Evolutionary conservation across 1,139 yeast genomes (phyloP).

Genomic region (Geotrichum cucujoidarum): DNA sequence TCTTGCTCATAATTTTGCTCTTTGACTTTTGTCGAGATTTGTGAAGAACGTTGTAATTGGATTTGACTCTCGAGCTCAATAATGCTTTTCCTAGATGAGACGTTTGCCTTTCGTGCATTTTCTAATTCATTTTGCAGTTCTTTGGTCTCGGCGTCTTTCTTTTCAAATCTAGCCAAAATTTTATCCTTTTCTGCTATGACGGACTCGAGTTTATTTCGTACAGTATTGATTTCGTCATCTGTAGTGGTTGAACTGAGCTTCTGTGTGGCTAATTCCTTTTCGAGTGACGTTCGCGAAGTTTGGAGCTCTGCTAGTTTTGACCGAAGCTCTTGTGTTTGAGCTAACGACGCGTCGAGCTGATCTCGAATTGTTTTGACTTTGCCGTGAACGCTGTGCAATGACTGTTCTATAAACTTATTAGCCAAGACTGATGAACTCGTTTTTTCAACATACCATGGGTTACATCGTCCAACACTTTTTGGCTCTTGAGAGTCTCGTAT

Average conservation of each 20-base stretch:
- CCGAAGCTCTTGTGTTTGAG: conserved; percentile 21
- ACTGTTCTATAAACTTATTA: conserved; percentile 2
- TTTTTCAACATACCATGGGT: conserved; percentile 41
- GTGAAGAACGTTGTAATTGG: conserved; percentile 36
- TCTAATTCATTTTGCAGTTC: conserved; percentile 49
- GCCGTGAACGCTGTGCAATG: conserved; percentile 24
- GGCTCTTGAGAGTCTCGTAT: conserved; percentile 48
- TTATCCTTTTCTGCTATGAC: conserved; percentile 38
- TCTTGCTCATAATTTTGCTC: conserved; percentile 41
- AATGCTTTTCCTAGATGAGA: conserved; percentile 40
- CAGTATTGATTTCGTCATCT: conserved; percentile 21
- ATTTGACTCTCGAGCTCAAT: conserved; percentile 40
- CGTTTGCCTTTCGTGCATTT: conserved; percentile 45
- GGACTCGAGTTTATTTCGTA: conserved; percentile 25
- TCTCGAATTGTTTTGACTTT: conserved; percentile 37
- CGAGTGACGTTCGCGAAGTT: conserved; percentile 30
- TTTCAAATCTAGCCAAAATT: conserved; percentile 41
- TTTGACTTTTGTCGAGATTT: conserved; percentile 37
- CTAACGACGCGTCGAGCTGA: conserved; percentile 24
- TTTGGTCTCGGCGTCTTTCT: conserved; percentile 46
- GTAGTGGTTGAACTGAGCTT: conserved; percentile 28
- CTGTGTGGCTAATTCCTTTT: conserved; percentile 33
- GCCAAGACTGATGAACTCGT: neutral
- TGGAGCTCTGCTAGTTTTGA: conserved; percentile 33
- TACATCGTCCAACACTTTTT: conserved; percentile 48